A percentile compares a stretch with the other conserved stretches of the same genome.
These are phyloP conservation scores for Sinapis alba DNA, from an alignment of 441 rosid species.

Conservation along the genomic window DNA sequence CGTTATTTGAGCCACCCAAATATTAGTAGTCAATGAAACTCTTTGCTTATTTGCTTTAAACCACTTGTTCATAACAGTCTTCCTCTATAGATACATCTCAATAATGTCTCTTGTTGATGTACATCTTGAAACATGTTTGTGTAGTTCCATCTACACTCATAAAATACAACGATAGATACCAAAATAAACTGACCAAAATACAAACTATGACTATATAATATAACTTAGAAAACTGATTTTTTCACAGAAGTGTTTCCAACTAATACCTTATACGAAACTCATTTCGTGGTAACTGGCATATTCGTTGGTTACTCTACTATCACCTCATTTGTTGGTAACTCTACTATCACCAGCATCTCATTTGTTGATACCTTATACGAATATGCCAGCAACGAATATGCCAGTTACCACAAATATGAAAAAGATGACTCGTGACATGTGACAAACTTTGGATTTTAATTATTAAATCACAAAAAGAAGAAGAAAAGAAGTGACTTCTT, in stretches of 20 bases:
- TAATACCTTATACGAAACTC: background rate
- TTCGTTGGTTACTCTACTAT: too few species aligned
- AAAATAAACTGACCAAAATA: background rate
- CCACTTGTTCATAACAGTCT: background rate
- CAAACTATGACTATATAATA: too few species aligned
- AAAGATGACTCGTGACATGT: too few species aligned
- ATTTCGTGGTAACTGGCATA: too few species aligned
- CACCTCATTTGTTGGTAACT: too few species aligned
- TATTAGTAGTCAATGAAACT: background rate
- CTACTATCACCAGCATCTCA: background rate
- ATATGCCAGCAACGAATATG: too few species aligned
- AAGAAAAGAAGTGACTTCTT: background rate
- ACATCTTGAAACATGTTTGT: background rate
- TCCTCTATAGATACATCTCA: background rate
- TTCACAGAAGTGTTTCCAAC: background rate
- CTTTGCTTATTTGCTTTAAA: background rate
- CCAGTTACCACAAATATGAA: too few species aligned
- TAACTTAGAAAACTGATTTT: background rate
- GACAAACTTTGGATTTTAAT: too few species aligned
- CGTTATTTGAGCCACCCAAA: background rate
- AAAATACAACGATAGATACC: background rate
- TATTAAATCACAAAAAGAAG: background rate
- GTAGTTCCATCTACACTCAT: background rate
- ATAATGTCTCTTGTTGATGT: background rate
- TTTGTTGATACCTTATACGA: too few species aligned